phyloP scores from a whole-genome alignment of 495 filamentous ascomycete species.

The Neurospora terricola region DNA sequence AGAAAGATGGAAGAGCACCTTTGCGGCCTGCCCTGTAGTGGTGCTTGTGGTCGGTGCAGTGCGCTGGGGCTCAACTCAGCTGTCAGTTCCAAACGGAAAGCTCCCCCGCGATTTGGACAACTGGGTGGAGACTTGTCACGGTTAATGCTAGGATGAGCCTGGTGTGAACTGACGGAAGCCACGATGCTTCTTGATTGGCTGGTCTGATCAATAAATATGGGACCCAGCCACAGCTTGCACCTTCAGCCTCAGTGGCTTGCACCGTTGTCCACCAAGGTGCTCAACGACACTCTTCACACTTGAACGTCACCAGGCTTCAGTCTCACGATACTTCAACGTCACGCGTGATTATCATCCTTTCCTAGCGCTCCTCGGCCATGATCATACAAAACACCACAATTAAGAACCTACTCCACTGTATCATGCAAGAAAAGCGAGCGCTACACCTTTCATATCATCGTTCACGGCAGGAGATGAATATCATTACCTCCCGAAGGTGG shows the following conservation, averaged over 20 bases:
- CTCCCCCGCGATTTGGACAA: slow-evolving; percentile 8
- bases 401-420: too few species aligned
- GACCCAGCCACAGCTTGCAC: neutral
- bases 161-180: neutral
- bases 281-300: neutral
- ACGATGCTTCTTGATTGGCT: neutral
- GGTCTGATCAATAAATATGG: neutral
- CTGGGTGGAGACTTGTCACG: neutral
- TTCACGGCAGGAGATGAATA: neutral
- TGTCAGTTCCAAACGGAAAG: slow-evolving; percentile 1
- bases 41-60: neutral
- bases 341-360: too few species aligned
- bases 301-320: neutral
- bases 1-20: neutral
- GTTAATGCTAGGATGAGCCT: neutral
- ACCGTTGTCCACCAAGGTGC: neutral
- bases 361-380: too few species aligned
- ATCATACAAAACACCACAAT: too few species aligned
- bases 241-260: neutral
- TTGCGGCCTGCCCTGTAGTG: neutral
- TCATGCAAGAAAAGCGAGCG: too few species aligned
- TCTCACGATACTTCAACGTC: neutral
- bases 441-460: neutral
- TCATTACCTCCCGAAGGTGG: neutral
- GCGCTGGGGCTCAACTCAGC: neutral